Base-by-base conservation (phyloP, 495 filamentous ascomycete genomes). In the Arthonia radiata region DNA sequence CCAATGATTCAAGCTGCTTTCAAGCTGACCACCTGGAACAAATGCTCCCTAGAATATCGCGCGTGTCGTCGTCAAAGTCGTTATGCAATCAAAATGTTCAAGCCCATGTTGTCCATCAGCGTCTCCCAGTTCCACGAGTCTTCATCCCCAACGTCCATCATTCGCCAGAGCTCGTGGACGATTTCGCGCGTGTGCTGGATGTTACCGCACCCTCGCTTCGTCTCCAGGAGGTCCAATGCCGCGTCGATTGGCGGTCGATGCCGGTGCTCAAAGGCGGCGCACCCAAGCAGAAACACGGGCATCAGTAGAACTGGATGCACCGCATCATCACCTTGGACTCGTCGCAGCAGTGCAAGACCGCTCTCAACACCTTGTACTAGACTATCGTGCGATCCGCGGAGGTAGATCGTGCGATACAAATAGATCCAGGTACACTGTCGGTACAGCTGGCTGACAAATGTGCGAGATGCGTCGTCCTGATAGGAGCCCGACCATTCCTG, bases 391-490 rank as follows among this genome's bases (percentile, higher is more conserved):
- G 64, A 58, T 13, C 58, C 56, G 2, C 74, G 80, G 2, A 74
- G 73, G 31, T 72, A 67, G 36, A 86, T 74, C 1, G 81, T 90
- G 16, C 81, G 67, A 42, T 73, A 74, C 0, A 92, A 57, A 40
- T 92, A 91, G 4, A 90, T 66, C 78, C 78, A 90, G 32, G 80
- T 76, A 37, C 74, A 79, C 43, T 90, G 80, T 24, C 79, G 67
- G 45, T 92, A 91, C 4, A 92, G 60, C 31, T 80, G 64, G 1
- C 69, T 71, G 16, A 79, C 64, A n/a, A 58, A 61, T 41, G 68
- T 74, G 22, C 81, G 74, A 13, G 66, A 59, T 13, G 77, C 70
- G 7, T 73, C 68, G 5, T 57, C 53, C 4, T 67, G 56, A 47
- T 78, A 72, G 1, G 59, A 58, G 4, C 77, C 76, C 17, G 60